phyloP scores from a whole-genome alignment of 148 eudicot species.

The Amaranthus cruentus region DNA sequence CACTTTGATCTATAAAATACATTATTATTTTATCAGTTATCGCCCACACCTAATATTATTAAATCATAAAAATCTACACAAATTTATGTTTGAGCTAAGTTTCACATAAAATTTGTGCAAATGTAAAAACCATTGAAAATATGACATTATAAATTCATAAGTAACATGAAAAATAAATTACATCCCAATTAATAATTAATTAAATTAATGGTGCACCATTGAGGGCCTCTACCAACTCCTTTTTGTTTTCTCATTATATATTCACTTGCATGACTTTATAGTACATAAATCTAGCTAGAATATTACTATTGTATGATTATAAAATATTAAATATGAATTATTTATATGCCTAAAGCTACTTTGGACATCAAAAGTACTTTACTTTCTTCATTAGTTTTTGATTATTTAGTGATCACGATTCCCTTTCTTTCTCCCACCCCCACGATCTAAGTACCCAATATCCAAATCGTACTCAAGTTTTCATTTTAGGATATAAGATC shows the following conservation, averaged over 20 bases:
- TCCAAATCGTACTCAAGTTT: neutral
- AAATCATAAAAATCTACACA: too few species aligned
- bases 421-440: neutral
- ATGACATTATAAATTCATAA: too few species aligned
- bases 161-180: neutral
- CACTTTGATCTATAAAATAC: too few species aligned
- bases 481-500: too few species aligned
- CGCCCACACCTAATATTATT: too few species aligned
- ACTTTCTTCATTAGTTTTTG: neutral
- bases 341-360: slow-evolving; percentile 8
- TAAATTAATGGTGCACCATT: neutral
- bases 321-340: neutral
- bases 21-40: too few species aligned
- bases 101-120: too few species aligned
- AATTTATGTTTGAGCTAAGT: too few species aligned
- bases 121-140: too few species aligned
- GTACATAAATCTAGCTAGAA: slow-evolving; percentile 2
- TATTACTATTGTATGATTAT: neutral
- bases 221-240: slow-evolving; percentile 7
- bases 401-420: slow-evolving; percentile 9
- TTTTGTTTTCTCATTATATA: slow-evolving; percentile 4
- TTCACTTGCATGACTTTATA: slow-evolving; percentile 6
- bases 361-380: neutral
- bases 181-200: neutral
- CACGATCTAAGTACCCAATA: neutral